Conservation (phyloP, 352 stramenopile species). For the Globisporangium heterothallicum region DNA sequence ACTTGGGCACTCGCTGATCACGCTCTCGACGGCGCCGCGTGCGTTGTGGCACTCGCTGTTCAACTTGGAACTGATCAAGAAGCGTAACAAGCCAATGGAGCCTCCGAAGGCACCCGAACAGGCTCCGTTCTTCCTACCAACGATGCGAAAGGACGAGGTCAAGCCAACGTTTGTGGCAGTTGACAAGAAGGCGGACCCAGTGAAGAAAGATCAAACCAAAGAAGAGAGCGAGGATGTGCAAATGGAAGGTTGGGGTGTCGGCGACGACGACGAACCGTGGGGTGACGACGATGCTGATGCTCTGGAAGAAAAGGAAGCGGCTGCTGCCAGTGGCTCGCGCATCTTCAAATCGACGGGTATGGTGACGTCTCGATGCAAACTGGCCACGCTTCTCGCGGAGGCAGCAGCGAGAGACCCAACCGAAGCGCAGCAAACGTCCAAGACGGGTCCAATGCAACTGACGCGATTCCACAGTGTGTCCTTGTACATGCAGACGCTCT, state of each 20-base stretch:
- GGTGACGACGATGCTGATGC: constrained; percentile 40
- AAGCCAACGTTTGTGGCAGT: constrained; percentile 71
- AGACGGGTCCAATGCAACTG: constrained; percentile 18
- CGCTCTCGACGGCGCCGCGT: constrained; percentile 68
- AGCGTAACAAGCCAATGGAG: constrained; percentile 94
- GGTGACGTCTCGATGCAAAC: constrained; percentile 65
- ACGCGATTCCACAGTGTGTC: constrained; percentile 41
- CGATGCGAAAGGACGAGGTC: constrained; percentile 72
- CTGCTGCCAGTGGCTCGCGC: constrained; percentile 28
- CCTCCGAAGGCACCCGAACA: constrained; percentile 91
- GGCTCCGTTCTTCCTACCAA: constrained; percentile 95
- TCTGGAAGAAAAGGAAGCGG: constrained; percentile 22
- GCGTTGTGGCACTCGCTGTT: constrained; percentile 90
- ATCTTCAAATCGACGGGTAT: constrained; percentile 71
- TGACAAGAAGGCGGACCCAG: constrained; percentile 11
- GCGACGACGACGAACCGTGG: constrained; percentile 59
- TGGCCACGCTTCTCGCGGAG: constrained; percentile 49
- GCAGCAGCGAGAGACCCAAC: constrained; percentile 15
- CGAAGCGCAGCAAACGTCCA: constrained; percentile 6
- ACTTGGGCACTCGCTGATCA: constrained; percentile 64
- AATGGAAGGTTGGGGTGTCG: constrained; percentile 68
- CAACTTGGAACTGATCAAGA: constrained; percentile 93
- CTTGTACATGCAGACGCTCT: constrained; percentile 67
- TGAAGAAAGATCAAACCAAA: constrained; percentile 2
- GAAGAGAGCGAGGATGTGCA: constrained; percentile 19